These are phyloP conservation scores for Globisporangium cystogenes DNA, from an alignment of 352 stramenopile species.

Conservation along the genomic window DNA sequence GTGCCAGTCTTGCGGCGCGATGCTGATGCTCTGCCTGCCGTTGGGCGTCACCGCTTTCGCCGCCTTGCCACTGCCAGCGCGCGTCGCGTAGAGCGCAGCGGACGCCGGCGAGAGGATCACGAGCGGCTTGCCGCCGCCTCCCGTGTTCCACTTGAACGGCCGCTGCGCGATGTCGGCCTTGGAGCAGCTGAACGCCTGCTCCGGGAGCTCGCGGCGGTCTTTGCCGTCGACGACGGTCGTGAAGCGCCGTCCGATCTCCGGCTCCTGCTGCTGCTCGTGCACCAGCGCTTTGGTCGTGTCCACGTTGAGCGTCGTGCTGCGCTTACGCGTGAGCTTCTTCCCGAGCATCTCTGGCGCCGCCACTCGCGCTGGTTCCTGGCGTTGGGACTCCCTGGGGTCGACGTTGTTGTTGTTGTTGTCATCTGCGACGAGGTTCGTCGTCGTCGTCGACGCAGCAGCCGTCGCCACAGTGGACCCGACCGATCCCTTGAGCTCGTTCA, in stretches of 20 bases:
- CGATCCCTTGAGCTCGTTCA: conserved; percentile 17
- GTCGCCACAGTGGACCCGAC: conserved; percentile 3
- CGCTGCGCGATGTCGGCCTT: conserved; percentile 10
- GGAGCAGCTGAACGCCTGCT: conserved; percentile 16
- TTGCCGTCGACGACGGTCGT: conserved; percentile 13
- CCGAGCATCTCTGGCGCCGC: background rate
- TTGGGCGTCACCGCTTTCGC: conserved; percentile 7
- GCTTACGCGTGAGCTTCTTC: conserved; percentile 9
- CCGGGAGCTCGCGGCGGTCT: conserved; percentile 1
- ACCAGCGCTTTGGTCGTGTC: conserved; percentile 8
- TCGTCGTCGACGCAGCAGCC: background rate
- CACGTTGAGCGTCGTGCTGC: conserved; percentile 13
- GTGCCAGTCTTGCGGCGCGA: conserved; percentile 7
- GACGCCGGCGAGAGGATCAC: conserved; percentile 10
- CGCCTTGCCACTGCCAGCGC: background rate
- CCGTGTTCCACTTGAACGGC: conserved; percentile 12
- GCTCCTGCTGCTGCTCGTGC: conserved; percentile 2
- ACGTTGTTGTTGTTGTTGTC: background rate
- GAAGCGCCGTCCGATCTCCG: conserved; percentile 4
- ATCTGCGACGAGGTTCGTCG: background rate
- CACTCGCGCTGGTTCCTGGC: background rate
- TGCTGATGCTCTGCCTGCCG: background rate
- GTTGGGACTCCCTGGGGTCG: background rate
- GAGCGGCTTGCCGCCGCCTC: conserved; percentile 10
- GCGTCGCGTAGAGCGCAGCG: conserved; percentile 5